A percentile compares a stretch with the other conserved stretches of the same genome.
Conservation (phyloP, 2,329 filamentous ascomycete species). For the Fusarium tjaetaba region DNA sequence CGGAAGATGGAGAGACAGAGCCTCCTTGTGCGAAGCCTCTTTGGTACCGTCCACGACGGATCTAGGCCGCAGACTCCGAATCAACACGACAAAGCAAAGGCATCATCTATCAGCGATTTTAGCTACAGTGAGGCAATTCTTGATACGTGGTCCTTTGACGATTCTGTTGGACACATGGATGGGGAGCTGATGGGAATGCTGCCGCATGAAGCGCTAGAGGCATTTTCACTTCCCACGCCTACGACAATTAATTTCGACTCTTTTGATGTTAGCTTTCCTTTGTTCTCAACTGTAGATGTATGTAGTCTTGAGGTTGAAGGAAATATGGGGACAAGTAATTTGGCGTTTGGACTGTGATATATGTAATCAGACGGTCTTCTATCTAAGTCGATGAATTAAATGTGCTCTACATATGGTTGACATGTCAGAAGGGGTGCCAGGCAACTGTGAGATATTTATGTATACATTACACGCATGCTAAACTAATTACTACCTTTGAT, state of each 20-base stretch:
- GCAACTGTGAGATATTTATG: background rate
- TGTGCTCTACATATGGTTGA: background rate
- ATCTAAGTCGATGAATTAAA: background rate
- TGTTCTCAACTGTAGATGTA: background rate
- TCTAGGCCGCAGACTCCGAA: background rate
- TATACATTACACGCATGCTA: background rate
- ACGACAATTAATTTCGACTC: background rate
- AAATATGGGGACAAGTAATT: background rate
- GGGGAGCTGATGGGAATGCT: background rate
- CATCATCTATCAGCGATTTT: accelerated
- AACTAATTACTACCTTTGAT: background rate
- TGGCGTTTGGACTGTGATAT: background rate
- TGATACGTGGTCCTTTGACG: background rate
- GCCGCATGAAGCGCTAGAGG: background rate
- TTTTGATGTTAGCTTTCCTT: background rate
- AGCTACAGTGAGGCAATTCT: background rate
- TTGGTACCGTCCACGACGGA: background rate
- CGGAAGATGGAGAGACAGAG: background rate
- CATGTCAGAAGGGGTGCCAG: background rate
- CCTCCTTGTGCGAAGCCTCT: background rate
- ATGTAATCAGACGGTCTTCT: background rate
- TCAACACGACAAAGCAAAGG: background rate
- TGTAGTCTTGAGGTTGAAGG: background rate
- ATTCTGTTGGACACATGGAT: background rate
- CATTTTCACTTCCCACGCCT: background rate